phyloP scores from a whole-genome alignment of 176 grass and related monocot species.

The Musa troglodytarum region DNA sequence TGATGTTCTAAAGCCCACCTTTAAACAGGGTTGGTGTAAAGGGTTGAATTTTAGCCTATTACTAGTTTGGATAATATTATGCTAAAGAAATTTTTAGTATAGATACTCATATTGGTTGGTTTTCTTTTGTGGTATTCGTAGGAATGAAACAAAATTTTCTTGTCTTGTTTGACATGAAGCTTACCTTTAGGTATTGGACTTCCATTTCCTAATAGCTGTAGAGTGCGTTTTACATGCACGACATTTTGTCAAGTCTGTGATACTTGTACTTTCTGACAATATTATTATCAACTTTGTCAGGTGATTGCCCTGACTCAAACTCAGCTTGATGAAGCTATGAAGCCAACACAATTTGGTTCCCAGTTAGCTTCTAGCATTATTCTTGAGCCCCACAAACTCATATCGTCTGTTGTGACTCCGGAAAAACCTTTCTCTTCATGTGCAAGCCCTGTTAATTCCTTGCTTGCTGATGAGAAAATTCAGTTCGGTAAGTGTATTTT shows the following conservation, averaged over 20 bases:
- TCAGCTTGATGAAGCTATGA: conserved; percentile 99
- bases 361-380: conserved; percentile 39
- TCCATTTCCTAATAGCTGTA: no score
- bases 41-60: no score
- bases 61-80: no score
- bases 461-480: conserved; percentile 85
- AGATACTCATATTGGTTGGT: no score
- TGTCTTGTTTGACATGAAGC: no score
- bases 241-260: not conserved
- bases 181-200: no score
- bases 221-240: not conserved
- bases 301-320: conserved; percentile 90
- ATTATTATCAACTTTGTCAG: conserved; percentile 29
- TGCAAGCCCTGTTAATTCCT: conserved; percentile 63
- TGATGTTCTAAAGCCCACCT: no score
- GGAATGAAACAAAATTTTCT: no score
- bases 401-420: conserved; percentile 28
- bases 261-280: not conserved
- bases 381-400: conserved; percentile 47
- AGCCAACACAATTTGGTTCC: conserved; percentile 61
- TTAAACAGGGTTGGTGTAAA: no score
- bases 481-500: conserved; percentile 76
- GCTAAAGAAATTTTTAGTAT: no score
- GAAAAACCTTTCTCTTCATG: conserved; percentile 6
- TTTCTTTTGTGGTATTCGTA: no score